Evolutionary conservation across 2,329 filamentous ascomycete species (phyloP), one percentile per base, ranked within the genome.

Genomic region (Sclerotinia subarctica): DNA sequence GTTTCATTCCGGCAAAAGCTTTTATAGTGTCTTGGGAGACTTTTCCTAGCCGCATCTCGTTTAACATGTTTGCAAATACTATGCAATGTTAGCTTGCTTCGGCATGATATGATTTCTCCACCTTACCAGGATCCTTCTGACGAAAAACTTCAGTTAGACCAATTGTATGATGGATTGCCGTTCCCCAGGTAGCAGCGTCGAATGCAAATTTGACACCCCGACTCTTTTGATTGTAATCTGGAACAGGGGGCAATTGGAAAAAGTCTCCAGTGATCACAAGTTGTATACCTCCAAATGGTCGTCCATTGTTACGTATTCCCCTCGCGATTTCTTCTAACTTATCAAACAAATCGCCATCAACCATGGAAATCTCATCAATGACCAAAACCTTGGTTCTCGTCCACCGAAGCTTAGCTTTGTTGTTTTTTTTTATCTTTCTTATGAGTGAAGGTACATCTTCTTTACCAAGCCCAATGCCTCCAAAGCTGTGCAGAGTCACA

Each of bases 341-440:
- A 81, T 99, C 95, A 73, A 98, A 99, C 0, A 99, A 83, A 46
- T 97, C 94, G 1, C 93, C 95, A 74, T 99, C 95, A 5, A 99
- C 94, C 96, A 99, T 99, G 17, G 95, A 98, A 4, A 99, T 89
- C 78, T 99, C 95, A 79, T 99, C 95, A 74, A 99, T 87, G 73
- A 99, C 85, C 32, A 99, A 85, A 17, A 93, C 88, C 76, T 94
- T 96, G 0, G 93, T 96, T 68, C 88, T 87, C 72, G 96, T 81
- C 96, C 96, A 99, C 52, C 94, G 87, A 71, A 88, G 90, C 77
- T 91, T 94, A 29, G 93, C 93, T 77, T 97, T 98, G 24, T 86
- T 84, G 73, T 98, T 97, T 69, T 88, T 87, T 74, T 91, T 90
- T 74, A 99, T 92, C 83, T 97, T 99, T 78, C 92, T 95, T 63